Base-by-base conservation (phyloP, 2,329 filamentous ascomycete genomes). In the Beauveria sp. region DNA sequence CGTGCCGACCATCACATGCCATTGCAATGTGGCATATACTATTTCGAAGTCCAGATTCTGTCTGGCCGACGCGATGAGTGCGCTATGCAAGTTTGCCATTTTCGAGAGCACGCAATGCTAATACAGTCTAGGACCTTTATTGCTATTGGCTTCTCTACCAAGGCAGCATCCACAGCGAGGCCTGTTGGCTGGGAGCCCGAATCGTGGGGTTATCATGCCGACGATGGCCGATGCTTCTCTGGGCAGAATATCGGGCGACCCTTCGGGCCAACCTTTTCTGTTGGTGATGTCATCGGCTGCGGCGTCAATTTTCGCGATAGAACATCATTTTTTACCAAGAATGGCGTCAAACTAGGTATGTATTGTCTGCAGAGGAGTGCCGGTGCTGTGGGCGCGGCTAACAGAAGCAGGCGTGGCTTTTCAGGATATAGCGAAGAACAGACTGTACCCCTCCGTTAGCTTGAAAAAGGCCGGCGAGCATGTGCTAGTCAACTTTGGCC, bases 1-100 rank as follows among this genome's bases (percentile, higher is more conserved):
- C 86, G 95, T 61, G 85, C 93, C 31, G 89, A 99, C 73, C 81
- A 92, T 72, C 84, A 87, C 54, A 97, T 98, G 86, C 92, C 95
- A 4, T 82, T 86, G 42, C 89, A 96, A 70, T 95, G 90, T 67
- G 95, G 95, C 2, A 88, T 99, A 63, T 99, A 96, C 74, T 99
- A 99, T 73, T 99, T 87, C 70, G 95, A 99, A 72, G 81, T 88
- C 26, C 75, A 75, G 18, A 77, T 86, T 53, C 62, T 82, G 28
- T 75, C 77, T 18, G 79, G 76, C 58, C 82, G 80, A 69, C 75
- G 76, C 65, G 81, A 84, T 49, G 83, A 85, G 82, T 85, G 76
- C 60, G 82, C 80, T 46, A n/a, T 3, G 24, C 53, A 45, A 5
- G 10, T 3, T 7, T 51, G 16, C 9, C 2, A 1, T 22, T 22